Base-by-base conservation (phyloP, 2,329 filamentous ascomycete genomes). In the Bipolaris zeicola region DNA sequence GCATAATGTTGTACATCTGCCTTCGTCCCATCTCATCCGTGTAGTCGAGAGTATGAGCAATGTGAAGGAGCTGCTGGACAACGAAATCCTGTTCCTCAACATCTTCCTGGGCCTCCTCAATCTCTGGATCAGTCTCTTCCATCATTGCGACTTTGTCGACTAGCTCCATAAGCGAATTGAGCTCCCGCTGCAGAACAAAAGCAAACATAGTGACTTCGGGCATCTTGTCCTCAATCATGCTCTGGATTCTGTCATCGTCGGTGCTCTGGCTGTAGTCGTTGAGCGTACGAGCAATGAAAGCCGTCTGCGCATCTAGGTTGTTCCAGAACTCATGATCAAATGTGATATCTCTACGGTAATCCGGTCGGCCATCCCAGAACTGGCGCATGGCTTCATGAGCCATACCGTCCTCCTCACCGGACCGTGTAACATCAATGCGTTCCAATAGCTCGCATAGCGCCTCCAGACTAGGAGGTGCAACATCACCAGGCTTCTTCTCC, bases 21-120 rank as follows among this genome's bases (percentile, higher is more conserved):
- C 94, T 85, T 63, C 95, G 87, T 47, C 95, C 95, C 61, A 96
- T 91, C 76, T 98, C 95, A 71, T 99, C 95, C n/a, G 91, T 93
- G 76, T 98, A 99, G 77, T 99, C 95, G 48, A 98, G 85, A 1
- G 91, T 96, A 57, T 93, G 83, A 5, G 92, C 90, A 70, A 99
- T 96, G 67, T 97, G 90, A 34, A 99, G 86, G 55, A 99, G 82
- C 72, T 99, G 96, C 74, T 98, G 93, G 37, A 97, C 90, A 60
- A 97, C 90, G 67, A 99, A 99, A 75, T 98, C 94, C 66, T 93
- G 89, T 73, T 97, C 92, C 6, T 92, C 88, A 0, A 89, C 89
- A 64, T 96, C 90, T 68, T 96, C 91, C 58, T 93, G 90, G 3
- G 82, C 83, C 5, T 91, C 90, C 20, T 86, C 80, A 2, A 79